Percentiles rank a stretch among this genome's conserved stretches.
Evolutionary conservation across 768 basidiomycete genomes (phyloP).

Genomic region (Lactifluus rugatus): DNA sequence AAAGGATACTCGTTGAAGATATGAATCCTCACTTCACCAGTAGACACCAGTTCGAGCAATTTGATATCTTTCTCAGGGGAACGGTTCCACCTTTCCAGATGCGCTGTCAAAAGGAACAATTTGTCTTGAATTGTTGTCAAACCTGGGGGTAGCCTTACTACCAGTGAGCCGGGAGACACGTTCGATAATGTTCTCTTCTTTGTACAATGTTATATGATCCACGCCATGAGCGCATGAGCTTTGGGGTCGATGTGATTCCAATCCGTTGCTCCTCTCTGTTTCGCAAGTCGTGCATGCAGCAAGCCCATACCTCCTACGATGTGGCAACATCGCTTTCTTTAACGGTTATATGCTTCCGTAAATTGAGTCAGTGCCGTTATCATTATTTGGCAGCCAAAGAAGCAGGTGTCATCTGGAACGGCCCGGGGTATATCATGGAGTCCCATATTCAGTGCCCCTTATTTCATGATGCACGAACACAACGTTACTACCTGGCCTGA

Average conservation of each 20-base stretch:
- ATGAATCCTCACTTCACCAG: constrained; percentile 51
- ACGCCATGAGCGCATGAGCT: constrained; percentile 70
- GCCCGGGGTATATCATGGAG: constrained; percentile 41
- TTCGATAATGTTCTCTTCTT: constrained; percentile 60
- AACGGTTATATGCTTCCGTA: constrained; percentile 76
- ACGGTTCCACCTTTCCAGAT: constrained; percentile 68
- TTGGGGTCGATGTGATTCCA: constrained; percentile 79
- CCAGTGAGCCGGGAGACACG: constrained; percentile 65
- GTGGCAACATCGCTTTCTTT: constrained; percentile 68
- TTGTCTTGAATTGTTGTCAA: constrained; percentile 67
- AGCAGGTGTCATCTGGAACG: constrained; percentile 48
- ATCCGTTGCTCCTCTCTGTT: constrained; percentile 70
- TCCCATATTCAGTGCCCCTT: constrained; percentile 58
- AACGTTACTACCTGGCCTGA: constrained; percentile 59
- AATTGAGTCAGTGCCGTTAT: constrained; percentile 68
- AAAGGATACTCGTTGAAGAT: constrained; percentile 74
- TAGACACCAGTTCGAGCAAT: constrained; percentile 43
- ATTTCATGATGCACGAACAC: constrained; percentile 48
- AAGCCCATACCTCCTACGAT: constrained; percentile 83
- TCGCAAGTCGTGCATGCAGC: constrained; percentile 56
- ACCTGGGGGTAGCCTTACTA: constrained; percentile 49
- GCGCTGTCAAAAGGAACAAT: constrained; percentile 86
- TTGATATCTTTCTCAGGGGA: constrained; percentile 74
- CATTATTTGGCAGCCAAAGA: constrained; percentile 56
- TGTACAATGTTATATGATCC: constrained; percentile 77